Evolutionary conservation across 768 basidiomycete genomes (phyloP), one percentile per base, ranked within the genome.

Genomic region (Hirschioporus abietinus): DNA sequence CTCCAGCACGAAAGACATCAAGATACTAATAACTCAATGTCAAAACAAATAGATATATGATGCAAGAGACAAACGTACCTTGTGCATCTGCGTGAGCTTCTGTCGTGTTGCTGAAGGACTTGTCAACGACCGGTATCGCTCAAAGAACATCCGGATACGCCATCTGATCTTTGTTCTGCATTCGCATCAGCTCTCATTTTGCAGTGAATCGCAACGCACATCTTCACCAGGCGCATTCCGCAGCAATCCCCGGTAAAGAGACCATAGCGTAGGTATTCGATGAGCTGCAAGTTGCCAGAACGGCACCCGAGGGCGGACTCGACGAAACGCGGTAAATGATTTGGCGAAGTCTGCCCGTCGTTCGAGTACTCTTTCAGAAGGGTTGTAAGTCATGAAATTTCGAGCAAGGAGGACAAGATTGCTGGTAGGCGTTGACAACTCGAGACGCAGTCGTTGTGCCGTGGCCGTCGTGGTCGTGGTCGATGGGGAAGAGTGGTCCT

Each of bases 191-290:
- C 30, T 30, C 8, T 30, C 8, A 52, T 59, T 23, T 57, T 8
- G 24, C 35, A 59, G 20, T 35, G n/a, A 58, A 30, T 1, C 59
- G 9, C 57, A 1, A 74, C 85, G 65, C 70, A 91, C 90, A 72
- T 84, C 79, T 27, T 83, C 81, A 17, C 81, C 81, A 0, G 86
- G 84, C 7, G 90, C 81, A 57, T 81, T 71, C 30, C 81, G 77
- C 62, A 92, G 75, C 17, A 96, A 80, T 3, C 86, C 85, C 24
- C 92, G 83, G 74, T 95, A 96, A 5, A 95, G 77, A 0, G 80
- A 75, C 90, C 91, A 92, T 70, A 90, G 74, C 0, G 92, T 93
- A 2, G 94, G 93, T 27, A 88, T 76, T 24, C 88, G 84, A 74
- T 96, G 94, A 0, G 88, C 88, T 0, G 82, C 79, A 27, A 93